Evolutionary conservation across 2,329 filamentous ascomycete genomes (phyloP).

Genomic region (Exophiala aquamarina): DNA sequence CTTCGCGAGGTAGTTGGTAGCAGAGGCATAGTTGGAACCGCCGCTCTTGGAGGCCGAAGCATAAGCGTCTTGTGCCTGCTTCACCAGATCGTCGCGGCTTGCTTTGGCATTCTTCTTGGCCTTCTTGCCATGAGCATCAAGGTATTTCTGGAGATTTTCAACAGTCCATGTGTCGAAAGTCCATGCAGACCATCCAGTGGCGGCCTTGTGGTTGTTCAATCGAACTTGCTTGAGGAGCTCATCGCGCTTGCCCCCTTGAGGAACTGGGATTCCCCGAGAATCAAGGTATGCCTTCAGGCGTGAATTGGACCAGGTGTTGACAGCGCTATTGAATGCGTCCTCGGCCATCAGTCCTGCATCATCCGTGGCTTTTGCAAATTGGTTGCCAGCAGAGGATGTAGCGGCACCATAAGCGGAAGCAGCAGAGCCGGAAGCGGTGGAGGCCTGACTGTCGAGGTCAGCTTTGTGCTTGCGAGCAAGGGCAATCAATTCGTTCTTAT

Average conservation of each 20-base stretch:
- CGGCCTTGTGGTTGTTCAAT: slow-evolving; percentile 69
- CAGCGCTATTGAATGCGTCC: slow-evolving; percentile 65
- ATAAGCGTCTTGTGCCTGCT: slow-evolving; percentile 51
- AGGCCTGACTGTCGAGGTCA: slow-evolving; percentile 61
- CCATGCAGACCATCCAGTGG: slow-evolving; percentile 69
- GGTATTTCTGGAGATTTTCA: slow-evolving; percentile 65
- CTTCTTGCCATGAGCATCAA: slow-evolving; percentile 51
- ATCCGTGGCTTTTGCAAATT: slow-evolving; percentile 74
- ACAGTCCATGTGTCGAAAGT: slow-evolving; percentile 75
- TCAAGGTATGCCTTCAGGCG: slow-evolving; percentile 77
- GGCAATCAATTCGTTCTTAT: slow-evolving; percentile 83
- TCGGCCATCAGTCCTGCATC: slow-evolving; percentile 62
- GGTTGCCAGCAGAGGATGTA: slow-evolving; percentile 72
- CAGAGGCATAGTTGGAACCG: slow-evolving; percentile 56
- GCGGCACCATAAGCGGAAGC: slow-evolving; percentile 62
- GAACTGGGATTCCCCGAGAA: slow-evolving; percentile 72
- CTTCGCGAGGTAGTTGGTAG: slow-evolving; percentile 68
- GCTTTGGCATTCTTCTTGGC: slow-evolving; percentile 62
- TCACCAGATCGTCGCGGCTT: slow-evolving; percentile 71
- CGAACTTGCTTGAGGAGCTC: slow-evolving; percentile 74
- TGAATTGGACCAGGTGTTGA: slow-evolving; percentile 69
- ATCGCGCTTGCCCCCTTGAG: slow-evolving; percentile 69
- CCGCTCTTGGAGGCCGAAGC: slow-evolving; percentile 48
- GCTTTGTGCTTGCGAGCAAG: slow-evolving; percentile 85
- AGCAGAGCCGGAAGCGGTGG: slow-evolving; percentile 52